Evolutionary conservation across 2,329 filamentous ascomycete genomes (phyloP).

Genomic region (Aspergillus sp.): DNA sequence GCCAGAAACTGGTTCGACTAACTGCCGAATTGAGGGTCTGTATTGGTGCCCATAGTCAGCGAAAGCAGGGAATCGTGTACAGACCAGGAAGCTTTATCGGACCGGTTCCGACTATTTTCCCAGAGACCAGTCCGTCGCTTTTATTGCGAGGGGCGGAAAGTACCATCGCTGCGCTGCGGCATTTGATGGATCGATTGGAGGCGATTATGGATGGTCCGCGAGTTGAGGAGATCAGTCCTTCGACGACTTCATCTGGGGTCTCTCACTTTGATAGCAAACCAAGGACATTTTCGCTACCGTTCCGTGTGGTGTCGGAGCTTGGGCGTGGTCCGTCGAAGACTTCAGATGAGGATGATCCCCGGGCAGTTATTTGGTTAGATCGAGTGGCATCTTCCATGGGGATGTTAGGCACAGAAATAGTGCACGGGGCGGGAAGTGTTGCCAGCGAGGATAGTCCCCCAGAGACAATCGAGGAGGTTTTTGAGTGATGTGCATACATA

Average conservation of each 20-base stretch:
- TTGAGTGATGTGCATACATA: background rate
- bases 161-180: slow-evolving; percentile 13
- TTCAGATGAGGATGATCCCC: slow-evolving; percentile 16
- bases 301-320: slow-evolving; percentile 23
- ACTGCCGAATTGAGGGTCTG: slow-evolving; percentile 11
- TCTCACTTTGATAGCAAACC: background rate
- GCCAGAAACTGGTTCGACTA: slow-evolving; percentile 5
- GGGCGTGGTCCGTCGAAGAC: slow-evolving; percentile 16
- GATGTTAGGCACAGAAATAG: slow-evolving; percentile 19
- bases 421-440: slow-evolving; percentile 5
- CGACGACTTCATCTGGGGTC: no score
- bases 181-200: slow-evolving; percentile 13
- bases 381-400: slow-evolving; percentile 29
- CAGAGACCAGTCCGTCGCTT: slow-evolving; percentile 18
- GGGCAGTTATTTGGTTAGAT: slow-evolving; percentile 24
- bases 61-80: slow-evolving; percentile 17
- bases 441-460: no score
- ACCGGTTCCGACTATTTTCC: slow-evolving; percentile 17
- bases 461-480: background rate
- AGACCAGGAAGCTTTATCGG: slow-evolving; percentile 19
- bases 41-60: slow-evolving; percentile 17
- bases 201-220: slow-evolving; percentile 5
- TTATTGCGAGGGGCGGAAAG: slow-evolving; percentile 21
- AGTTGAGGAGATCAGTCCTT: slow-evolving; percentile 2
- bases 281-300: slow-evolving; percentile 10